These are phyloP conservation scores for Blepharisma undulans DNA, from an alignment of 169 alveolate genomes.

Conservation along the genomic window DNA sequence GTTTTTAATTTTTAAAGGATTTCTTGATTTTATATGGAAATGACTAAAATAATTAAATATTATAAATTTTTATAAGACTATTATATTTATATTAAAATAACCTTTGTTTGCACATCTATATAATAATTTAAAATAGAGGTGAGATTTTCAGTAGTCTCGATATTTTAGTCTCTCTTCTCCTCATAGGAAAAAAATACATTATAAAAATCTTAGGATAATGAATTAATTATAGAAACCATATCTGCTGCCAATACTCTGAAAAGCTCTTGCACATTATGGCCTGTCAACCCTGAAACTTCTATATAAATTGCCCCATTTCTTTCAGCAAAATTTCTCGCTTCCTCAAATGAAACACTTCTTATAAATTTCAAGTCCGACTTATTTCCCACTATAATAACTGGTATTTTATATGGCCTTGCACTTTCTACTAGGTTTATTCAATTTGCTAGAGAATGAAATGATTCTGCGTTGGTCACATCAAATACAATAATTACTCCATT, in stretches of 20 bases:
- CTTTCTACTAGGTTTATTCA: conserved; percentile 96
- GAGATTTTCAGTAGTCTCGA: too few species aligned
- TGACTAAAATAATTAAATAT: too few species aligned
- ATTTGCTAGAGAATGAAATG: conserved; percentile 76
- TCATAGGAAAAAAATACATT: too few species aligned
- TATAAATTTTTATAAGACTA: too few species aligned
- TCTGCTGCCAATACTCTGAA: conserved; percentile 78
- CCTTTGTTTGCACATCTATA: too few species aligned
- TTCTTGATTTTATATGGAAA: too few species aligned
- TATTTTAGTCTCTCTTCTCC: too few species aligned
- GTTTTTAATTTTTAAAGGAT: too few species aligned
- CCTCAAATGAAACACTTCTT: conserved; percentile 92
- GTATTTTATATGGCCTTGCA: conserved; percentile 97
- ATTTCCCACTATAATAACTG: conserved; percentile 96
- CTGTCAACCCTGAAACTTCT: conserved; percentile 95
- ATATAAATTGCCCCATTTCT: conserved; percentile 91
- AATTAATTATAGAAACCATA: too few species aligned
- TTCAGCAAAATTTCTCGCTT: conserved; percentile 91
- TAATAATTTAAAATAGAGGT: too few species aligned
- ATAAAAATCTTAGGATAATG: too few species aligned
- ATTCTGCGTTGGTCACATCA: conserved; percentile 94
- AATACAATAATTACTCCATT: conserved; percentile 97
- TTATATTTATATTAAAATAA: too few species aligned
- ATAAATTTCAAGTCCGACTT: conserved; percentile 92
- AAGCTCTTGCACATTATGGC: conserved; percentile 94